These are phyloP conservation scores for Aspergillus thermomutatus DNA, from an alignment of 2,329 filamentous ascomycete species.

Conservation along the genomic window DNA sequence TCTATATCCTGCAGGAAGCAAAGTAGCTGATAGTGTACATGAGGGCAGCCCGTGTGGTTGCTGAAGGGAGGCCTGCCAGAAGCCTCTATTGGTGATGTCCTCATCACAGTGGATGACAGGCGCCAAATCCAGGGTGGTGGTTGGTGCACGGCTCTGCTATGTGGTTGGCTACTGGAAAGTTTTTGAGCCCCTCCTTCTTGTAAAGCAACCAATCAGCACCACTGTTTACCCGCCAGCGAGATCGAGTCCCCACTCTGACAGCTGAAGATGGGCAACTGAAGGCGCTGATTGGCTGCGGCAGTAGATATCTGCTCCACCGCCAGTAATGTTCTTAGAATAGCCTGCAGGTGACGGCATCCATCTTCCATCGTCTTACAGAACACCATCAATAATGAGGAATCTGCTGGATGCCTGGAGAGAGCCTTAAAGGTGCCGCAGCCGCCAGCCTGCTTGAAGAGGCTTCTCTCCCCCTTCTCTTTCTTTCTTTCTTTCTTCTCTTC, in stretches of 20 bases:
- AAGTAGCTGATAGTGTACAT: background rate
- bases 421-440: conserved; percentile 18
- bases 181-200: background rate
- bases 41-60: background rate
- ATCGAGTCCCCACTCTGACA: background rate
- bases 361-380: background rate
- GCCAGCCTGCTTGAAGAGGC: conserved; percentile 8
- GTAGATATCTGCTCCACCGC: background rate
- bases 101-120: conserved; percentile 7
- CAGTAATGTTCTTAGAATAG: background rate
- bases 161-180: background rate
- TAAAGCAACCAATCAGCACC: conserved; percentile 3
- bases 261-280: background rate
- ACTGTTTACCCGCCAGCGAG: conserved; percentile 10
- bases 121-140: conserved; percentile 16
- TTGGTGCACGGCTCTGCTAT: conserved; percentile 1
- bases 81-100: conserved; percentile 1
- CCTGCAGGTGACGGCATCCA: background rate
- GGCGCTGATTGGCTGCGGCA: background rate
- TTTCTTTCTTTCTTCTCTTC: conserved; percentile 50
- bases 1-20: background rate
- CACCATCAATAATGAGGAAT: background rate
- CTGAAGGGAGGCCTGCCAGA: background rate
- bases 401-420: background rate
- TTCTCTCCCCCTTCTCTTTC: conserved; percentile 29